Base-by-base conservation (phyloP, 805 yeast genomes). In the Jamesozyma spencerorum region DNA sequence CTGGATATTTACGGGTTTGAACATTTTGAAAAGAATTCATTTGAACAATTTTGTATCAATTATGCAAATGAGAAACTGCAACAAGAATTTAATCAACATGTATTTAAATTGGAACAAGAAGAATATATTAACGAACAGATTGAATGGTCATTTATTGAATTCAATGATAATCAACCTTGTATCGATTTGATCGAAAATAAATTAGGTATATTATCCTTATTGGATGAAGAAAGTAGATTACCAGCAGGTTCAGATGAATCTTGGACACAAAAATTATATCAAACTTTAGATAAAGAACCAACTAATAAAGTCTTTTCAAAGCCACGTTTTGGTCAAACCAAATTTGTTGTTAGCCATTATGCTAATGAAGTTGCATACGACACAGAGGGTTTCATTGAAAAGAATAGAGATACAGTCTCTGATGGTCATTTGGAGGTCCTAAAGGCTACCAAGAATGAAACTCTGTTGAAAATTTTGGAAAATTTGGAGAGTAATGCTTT, bases 1-100 rank as follows among this genome's bases (percentile, higher is more conserved):
- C 72, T 90, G 53, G 98, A 90, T 80, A 90, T 90, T 53, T 90
- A 90, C 58, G 98, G 98, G 18, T 90, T 90, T 62, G 98, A 90
- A 64, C 97, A 90, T 64, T 90, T 90, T 60, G 88, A 85, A 50
- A 79, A 76, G 54, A 90, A 90, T 65, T 87, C 96, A 7, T 90
- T 90, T 57, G 98, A 90, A 65, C 98, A 90, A 64, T 90, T 90
- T 64, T 90, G 98, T 69, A 88, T 88, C 65, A 88, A 88, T 62
- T 88, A 88, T 62, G 96, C 97, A 34, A 88, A 88, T 64, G 98
- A 90, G 68, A 90, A 90, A 65, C 72, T 90, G 53, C 97, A 90
- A 65, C 97, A 90, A 64, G 97, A 90, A 62, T 90, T 90, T 65
- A 90, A 88, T 55, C 97, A 87, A 68, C 97, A 90, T 56, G 97